Percentiles rank a stretch among this genome's conserved stretches.
Conservation (phyloP, 1,284 basidiomycete species). For the Tilletia setariae region DNA sequence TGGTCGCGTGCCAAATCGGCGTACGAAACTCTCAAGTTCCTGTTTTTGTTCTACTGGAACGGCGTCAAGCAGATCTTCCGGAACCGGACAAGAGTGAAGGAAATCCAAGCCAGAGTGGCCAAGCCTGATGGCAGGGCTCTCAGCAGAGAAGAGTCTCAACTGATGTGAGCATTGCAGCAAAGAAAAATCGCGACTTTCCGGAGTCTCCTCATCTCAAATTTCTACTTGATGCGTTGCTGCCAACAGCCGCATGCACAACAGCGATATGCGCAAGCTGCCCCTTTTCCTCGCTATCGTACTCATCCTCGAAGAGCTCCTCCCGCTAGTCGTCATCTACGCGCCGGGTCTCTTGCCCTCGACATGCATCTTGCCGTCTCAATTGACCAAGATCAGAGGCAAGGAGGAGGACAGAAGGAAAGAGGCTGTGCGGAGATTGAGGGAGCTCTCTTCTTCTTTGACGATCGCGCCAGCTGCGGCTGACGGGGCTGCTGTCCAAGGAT, state of each 20-base stretch:
- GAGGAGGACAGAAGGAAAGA: constrained; percentile 39
- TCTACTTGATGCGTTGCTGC: neutral
- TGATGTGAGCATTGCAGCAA: constrained; percentile 22
- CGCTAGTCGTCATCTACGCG: constrained; percentile 78
- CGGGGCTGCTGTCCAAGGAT: neutral
- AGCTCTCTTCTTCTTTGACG: neutral
- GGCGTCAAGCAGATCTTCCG: constrained; percentile 53
- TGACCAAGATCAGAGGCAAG: constrained; percentile 53
- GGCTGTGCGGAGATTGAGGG: neutral
- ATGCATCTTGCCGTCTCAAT: constrained; percentile 78
- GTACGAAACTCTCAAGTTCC: constrained; percentile 46
- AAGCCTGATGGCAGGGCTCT: constrained; percentile 25
- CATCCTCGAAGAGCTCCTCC: constrained; percentile 75
- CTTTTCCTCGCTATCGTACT: constrained; percentile 75
- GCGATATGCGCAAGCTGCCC: constrained; percentile 63
- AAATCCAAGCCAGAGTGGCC: constrained; percentile 29
- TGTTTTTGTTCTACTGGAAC: constrained; percentile 51
- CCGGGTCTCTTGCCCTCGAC: constrained; percentile 80
- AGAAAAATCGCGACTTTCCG: neutral
- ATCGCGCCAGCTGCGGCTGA: neutral
- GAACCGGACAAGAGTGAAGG: constrained; percentile 35
- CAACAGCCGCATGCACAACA: constrained; percentile 30
- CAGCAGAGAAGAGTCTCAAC: constrained; percentile 36
- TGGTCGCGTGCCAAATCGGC: constrained; percentile 30
- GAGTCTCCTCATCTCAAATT: neutral